These are phyloP conservation scores for Mortierella alpina DNA, from an alignment of 192 early-diverging fungal species.

Conservation along the genomic window DNA sequence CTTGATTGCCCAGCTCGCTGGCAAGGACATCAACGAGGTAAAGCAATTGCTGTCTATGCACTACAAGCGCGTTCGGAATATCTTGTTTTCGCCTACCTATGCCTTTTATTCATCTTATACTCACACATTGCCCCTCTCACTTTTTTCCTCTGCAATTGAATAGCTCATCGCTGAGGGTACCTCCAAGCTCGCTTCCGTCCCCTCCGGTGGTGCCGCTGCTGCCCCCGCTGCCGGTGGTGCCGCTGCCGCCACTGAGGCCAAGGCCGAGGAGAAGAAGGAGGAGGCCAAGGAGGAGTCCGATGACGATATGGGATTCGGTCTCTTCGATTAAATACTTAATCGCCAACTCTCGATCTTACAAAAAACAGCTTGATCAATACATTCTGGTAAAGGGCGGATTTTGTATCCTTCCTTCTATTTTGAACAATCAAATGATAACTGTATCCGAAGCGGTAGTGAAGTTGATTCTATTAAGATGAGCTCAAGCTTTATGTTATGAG, in stretches of 20 bases:
- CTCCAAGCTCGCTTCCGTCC: conserved; percentile 94
- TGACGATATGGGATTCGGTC: conserved; percentile 97
- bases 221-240: conserved; percentile 73
- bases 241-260: conserved; percentile 55
- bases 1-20: conserved; percentile 86
- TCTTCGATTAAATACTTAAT: conserved; percentile 86
- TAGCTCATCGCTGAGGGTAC: conserved; percentile 93
- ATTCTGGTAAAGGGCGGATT: not conserved
- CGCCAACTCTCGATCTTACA: conserved; percentile 13
- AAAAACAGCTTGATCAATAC: conserved; percentile 29
- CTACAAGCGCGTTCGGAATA: not conserved
- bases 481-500: too few species aligned
- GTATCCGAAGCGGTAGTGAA: too few species aligned
- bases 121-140: not conserved
- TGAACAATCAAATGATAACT: not conserved
- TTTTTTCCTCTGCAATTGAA: not conserved
- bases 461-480: too few species aligned
- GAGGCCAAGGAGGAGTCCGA: conserved; percentile 92
- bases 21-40: conserved; percentile 91
- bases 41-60: not conserved
- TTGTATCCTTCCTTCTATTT: not conserved
- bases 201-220: conserved; percentile 86
- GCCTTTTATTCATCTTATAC: not conserved
- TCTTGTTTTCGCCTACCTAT: not conserved
- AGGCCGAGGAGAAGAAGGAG: conserved; percentile 84